These are phyloP conservation scores for Conoideocrella luteorostrata DNA, from an alignment of 2,329 filamentous ascomycete genomes.

Conservation along the genomic window DNA sequence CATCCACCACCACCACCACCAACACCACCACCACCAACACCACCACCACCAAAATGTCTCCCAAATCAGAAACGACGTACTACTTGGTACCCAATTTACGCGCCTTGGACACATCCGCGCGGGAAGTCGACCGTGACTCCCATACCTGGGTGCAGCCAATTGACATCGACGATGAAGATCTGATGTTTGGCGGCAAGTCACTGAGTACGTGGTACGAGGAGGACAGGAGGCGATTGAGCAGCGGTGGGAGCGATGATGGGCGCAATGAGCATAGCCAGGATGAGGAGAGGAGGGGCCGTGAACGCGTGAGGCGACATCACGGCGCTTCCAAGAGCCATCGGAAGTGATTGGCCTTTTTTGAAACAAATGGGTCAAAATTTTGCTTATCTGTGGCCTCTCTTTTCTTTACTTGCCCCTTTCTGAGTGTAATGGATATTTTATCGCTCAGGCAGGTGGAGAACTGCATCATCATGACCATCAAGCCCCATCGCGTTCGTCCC, in stretches of 20 bases:
- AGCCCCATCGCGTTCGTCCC: too few relatives aligned
- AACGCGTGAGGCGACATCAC: slow-evolving; percentile 21
- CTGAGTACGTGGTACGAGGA: slow-evolving; percentile 56
- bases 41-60: slow-evolving; percentile 9
- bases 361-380: too few relatives aligned
- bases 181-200: slow-evolving; percentile 55
- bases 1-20: background rate
- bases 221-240: slow-evolving; percentile 29
- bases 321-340: background rate
- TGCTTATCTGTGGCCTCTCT: too few relatives aligned
- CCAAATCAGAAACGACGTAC: slow-evolving; percentile 18
- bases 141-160: slow-evolving; percentile 46
- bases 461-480: too few relatives aligned
- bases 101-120: slow-evolving; percentile 25
- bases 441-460: too few relatives aligned
- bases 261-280: slow-evolving; percentile 26
- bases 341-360: background rate
- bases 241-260: slow-evolving; percentile 26
- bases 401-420: background rate
- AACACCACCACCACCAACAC: background rate
- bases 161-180: slow-evolving; percentile 54
- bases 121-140: slow-evolving; percentile 27
- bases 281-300: slow-evolving; percentile 11
- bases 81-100: slow-evolving; percentile 27
- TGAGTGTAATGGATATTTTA: too few relatives aligned